Conservation (phyloP, 2,329 filamentous ascomycete species). For the Apiospora arundinis region DNA sequence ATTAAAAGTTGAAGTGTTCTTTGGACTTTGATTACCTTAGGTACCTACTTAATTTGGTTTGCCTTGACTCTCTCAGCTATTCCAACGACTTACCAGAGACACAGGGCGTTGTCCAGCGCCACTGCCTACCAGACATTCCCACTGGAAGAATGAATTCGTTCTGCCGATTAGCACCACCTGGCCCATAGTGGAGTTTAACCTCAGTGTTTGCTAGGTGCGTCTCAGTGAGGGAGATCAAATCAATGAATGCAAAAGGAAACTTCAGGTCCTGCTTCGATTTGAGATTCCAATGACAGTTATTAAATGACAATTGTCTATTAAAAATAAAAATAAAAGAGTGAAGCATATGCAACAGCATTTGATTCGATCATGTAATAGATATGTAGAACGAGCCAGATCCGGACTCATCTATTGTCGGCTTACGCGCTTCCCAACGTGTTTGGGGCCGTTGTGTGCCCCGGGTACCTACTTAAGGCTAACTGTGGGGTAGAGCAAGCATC, state of each 20-base stretch:
- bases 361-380: neutral
- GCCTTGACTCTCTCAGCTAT: too few species aligned
- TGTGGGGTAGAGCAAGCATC: conserved; percentile 8
- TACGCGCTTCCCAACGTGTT: neutral
- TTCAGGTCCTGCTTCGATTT: too few species aligned
- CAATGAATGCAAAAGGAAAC: too few species aligned
- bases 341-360: neutral
- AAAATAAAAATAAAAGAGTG: too few species aligned
- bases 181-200: neutral
- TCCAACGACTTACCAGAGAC: too few species aligned
- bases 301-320: too few species aligned
- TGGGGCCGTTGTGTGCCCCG: neutral
- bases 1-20: too few species aligned
- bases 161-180: neutral
- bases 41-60: too few species aligned
- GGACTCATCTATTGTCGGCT: neutral
- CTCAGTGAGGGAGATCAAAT: too few species aligned
- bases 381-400: neutral
- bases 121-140: neutral
- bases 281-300: too few species aligned
- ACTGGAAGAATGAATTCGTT: neutral
- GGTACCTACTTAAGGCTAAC: conserved; percentile 15
- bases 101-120: too few species aligned
- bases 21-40: too few species aligned
- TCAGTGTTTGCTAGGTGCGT: neutral